These are phyloP conservation scores for Suillus luteus DNA, from an alignment of 768 basidiomycete genomes.

Conservation along the genomic window DNA sequence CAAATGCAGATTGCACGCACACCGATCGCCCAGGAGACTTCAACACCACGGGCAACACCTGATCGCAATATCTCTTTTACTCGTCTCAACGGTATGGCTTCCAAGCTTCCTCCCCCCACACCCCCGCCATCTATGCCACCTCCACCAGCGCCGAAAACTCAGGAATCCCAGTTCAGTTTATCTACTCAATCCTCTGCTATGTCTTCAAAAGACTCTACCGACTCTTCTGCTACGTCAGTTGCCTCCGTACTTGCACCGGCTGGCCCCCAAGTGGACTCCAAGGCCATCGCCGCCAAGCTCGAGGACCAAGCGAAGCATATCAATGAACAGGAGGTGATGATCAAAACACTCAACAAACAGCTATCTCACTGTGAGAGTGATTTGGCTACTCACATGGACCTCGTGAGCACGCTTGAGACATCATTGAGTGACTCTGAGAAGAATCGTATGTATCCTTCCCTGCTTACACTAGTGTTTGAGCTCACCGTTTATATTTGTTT, in stretches of 20 bases:
- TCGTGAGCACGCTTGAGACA: conserved; percentile 80
- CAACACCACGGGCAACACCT: conserved; percentile 53
- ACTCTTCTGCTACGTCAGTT: conserved; percentile 68
- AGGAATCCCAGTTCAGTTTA: conserved; percentile 55
- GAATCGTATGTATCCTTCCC: conserved; percentile 63
- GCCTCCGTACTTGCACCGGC: conserved; percentile 42
- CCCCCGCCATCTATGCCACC: conserved; percentile 83
- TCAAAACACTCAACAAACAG: conserved; percentile 93
- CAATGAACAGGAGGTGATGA: conserved; percentile 87
- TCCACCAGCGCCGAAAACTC: conserved; percentile 67
- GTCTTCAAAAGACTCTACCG: conserved; percentile 68
- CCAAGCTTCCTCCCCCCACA: conserved; percentile 84
- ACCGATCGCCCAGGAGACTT: conserved; percentile 38
- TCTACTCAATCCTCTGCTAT: conserved; percentile 62
- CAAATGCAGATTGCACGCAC: conserved; percentile 71
- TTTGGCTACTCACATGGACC: conserved; percentile 88
- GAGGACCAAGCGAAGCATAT: conserved; percentile 77
- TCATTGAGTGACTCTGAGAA: conserved; percentile 92
- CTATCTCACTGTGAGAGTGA: conserved; percentile 91
- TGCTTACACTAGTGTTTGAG: conserved; percentile 6
- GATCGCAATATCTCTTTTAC: conserved; percentile 58
- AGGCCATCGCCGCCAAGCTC: conserved; percentile 51
- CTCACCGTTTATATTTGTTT: conserved; percentile 17
- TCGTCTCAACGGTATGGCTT: conserved; percentile 60
- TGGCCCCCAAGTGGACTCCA: conserved; percentile 49